Percentiles rank a stretch among this genome's conserved stretches.
These are phyloP conservation scores for Pythium periplocum DNA, from an alignment of 352 stramenopile genomes.

Conservation along the genomic window DNA sequence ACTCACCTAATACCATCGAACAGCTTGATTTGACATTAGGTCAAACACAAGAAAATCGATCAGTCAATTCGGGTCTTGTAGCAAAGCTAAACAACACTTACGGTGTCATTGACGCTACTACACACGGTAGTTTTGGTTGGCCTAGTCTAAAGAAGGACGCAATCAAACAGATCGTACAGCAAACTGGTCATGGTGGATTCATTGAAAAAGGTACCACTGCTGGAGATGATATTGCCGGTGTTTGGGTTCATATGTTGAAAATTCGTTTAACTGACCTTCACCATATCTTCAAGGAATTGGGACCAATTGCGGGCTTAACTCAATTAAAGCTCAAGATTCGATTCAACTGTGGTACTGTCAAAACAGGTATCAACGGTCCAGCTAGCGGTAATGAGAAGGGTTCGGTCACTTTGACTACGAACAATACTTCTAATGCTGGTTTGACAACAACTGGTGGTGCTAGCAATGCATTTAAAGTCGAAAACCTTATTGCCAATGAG, in stretches of 20 bases:
- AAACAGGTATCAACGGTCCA: too few relatives aligned
- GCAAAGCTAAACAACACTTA: conserved; percentile 3
- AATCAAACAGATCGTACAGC: not conserved
- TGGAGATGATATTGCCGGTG: conserved; percentile 6
- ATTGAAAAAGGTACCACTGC: conserved; percentile 5
- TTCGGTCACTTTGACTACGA: too few relatives aligned
- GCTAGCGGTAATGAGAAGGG: too few relatives aligned
- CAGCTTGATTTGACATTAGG: conserved; percentile 1
- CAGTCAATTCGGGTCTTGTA: conserved; percentile 8
- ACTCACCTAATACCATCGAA: conserved; percentile 2
- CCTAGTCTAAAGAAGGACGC: not conserved
- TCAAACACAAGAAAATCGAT: conserved; percentile 1
- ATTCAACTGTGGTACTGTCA: too few relatives aligned
- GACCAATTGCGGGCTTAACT: too few relatives aligned
- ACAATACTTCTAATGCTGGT: too few relatives aligned
- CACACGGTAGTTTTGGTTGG: conserved; percentile 6
- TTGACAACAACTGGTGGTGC: too few relatives aligned
- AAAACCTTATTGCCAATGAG: too few relatives aligned
- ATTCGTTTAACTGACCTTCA: conserved; percentile 17
- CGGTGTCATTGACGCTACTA: conserved; percentile 2
- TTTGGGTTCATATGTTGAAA: conserved; percentile 17
- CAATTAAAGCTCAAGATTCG: too few relatives aligned
- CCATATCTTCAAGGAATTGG: conserved; percentile 19
- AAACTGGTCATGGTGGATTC: conserved; percentile 9
- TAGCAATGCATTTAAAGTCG: too few relatives aligned